Conservation (phyloP, 1,284 basidiomycete genomes). For the Phellopilus nigrolimitatus region DNA sequence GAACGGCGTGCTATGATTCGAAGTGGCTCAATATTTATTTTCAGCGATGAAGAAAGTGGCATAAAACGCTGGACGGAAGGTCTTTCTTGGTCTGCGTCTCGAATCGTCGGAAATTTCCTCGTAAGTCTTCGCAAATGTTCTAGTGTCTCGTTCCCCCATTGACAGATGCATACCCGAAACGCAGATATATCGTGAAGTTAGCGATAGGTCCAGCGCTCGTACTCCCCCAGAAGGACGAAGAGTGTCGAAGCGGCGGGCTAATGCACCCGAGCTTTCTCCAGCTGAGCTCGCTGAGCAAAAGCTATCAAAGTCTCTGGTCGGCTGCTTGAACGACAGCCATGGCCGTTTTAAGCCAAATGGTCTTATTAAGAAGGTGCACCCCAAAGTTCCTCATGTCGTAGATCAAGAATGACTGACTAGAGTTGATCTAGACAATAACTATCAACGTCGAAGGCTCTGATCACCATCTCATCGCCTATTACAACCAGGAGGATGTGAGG, state of each 20-base stretch:
- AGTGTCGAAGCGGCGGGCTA: conserved; percentile 13
- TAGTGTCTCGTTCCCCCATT: background rate
- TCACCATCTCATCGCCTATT: conserved; percentile 78
- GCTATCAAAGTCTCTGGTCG: conserved; percentile 34
- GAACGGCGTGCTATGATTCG: conserved; percentile 70
- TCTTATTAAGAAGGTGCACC: conserved; percentile 68
- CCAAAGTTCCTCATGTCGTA: too few relatives aligned
- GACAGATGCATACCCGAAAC: background rate
- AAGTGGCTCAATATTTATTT: conserved; percentile 79
- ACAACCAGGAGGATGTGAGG: conserved; percentile 69
- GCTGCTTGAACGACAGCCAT: conserved; percentile 40
- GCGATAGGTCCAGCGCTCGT: conserved; percentile 53
- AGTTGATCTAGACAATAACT: conserved; percentile 60
- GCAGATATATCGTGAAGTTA: conserved; percentile 72
- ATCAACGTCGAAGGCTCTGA: conserved; percentile 71
- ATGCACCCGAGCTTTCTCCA: conserved; percentile 15
- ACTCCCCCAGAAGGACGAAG: conserved; percentile 21
- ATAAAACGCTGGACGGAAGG: conserved; percentile 87
- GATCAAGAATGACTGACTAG: conserved; percentile 18
- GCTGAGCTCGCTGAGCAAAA: conserved; percentile 19
- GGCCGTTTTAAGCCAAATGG: conserved; percentile 68
- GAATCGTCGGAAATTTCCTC: conserved; percentile 78
- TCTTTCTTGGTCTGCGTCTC: conserved; percentile 74
- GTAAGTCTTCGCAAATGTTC: conserved; percentile 35
- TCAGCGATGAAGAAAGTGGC: conserved; percentile 76